Percentiles rank a stretch among this genome's conserved stretches.
These are phyloP conservation scores for Berberis vulgaris DNA, from an alignment of 164 flowering plant genomes.

Conservation along the genomic window DNA sequence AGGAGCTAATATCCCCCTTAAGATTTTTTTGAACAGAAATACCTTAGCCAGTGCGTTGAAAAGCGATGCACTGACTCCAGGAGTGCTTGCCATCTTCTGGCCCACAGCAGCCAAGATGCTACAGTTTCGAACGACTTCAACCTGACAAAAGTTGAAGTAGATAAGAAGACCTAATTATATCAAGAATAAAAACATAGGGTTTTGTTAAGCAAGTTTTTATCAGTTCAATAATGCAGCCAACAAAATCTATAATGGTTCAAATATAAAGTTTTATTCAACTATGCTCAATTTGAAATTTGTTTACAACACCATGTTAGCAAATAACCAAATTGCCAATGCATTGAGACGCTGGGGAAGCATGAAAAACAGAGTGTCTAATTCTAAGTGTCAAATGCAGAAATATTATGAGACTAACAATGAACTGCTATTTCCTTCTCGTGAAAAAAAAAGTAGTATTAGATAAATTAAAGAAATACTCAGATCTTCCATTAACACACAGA, in stretches of 20 bases:
- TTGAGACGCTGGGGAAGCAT: too few relatives aligned
- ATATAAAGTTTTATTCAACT: too few relatives aligned
- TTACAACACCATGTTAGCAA: too few relatives aligned
- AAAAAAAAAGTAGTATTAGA: too few relatives aligned
- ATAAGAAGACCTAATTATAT: neutral
- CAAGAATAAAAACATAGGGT: neutral
- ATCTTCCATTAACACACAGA: neutral
- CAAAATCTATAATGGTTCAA: too few relatives aligned
- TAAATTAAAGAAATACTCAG: neutral
- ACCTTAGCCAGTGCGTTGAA: conserved; percentile 98
- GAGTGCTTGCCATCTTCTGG: conserved; percentile 97
- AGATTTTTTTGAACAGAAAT: conserved; percentile 1
- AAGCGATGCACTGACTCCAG: conserved; percentile 96
- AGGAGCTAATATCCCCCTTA: neutral
- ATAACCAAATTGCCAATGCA: too few relatives aligned
- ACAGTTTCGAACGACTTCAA: conserved; percentile 75
- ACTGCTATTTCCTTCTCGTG: too few relatives aligned
- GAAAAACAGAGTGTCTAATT: too few relatives aligned
- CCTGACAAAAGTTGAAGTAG: conserved; percentile 32
- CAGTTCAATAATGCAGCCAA: neutral
- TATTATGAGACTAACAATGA: too few relatives aligned
- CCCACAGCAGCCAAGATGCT: conserved; percentile 97
- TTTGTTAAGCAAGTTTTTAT: neutral
- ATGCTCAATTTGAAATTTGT: too few relatives aligned
- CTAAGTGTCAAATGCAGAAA: too few relatives aligned